Conservation (phyloP, 306 rosid species). For the Myrica gale region DNA sequence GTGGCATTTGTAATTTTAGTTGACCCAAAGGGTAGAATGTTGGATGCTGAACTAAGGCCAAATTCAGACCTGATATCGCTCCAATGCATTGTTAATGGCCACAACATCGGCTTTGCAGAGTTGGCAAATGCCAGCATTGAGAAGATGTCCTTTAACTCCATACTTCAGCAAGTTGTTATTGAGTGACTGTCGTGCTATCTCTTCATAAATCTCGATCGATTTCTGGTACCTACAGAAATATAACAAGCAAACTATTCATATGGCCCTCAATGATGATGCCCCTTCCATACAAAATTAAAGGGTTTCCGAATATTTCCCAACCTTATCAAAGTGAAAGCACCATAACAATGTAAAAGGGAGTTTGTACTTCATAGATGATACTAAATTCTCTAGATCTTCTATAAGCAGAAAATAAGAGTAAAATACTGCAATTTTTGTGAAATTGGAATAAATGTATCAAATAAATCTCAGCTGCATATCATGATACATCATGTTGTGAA, state of each 20-base stretch:
- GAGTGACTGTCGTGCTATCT: slow-evolving; percentile 83
- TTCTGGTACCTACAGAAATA: slow-evolving; percentile 64
- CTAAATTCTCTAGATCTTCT: background rate
- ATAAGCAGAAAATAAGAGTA: background rate
- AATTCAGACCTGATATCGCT: slow-evolving; percentile 68
- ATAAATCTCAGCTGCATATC: slow-evolving; percentile 9
- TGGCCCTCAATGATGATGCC: background rate
- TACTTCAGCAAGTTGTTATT: slow-evolving; percentile 84
- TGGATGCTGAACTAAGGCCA: slow-evolving; percentile 27
- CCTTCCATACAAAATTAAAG: background rate
- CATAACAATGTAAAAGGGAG: no score
- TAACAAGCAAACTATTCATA: slow-evolving; percentile 7
- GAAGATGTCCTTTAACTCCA: slow-evolving; percentile 97
- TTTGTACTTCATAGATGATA: background rate
- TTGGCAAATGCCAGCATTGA: slow-evolving; percentile 94
- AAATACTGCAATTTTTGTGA: background rate
- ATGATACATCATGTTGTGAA: background rate
- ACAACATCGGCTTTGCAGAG: slow-evolving; percentile 84
- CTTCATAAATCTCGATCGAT: slow-evolving; percentile 79
- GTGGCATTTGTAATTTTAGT: slow-evolving; percentile 23
- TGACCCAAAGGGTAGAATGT: slow-evolving; percentile 17
- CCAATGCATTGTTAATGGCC: slow-evolving; percentile 84
- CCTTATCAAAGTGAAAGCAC: background rate
- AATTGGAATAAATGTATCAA: slow-evolving; percentile 1
- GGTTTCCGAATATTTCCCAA: background rate